Percentiles rank a stretch among this genome's conserved stretches.
phyloP scores from a whole-genome alignment of 306 rosid genomes.

The Carpinus viminea region DNA sequence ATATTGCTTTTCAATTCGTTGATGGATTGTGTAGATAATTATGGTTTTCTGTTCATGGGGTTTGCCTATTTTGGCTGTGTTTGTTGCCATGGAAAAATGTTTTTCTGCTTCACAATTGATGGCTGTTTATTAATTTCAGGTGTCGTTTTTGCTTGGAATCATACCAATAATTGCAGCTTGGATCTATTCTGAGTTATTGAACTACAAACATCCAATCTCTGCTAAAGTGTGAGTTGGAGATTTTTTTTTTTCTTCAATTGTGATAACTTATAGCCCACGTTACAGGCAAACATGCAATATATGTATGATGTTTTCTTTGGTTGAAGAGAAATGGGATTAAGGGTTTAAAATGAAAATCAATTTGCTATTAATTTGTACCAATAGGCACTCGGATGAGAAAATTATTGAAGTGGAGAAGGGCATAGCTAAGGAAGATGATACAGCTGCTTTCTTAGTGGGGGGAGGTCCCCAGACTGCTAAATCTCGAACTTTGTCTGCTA shows the following conservation, averaged over 20 bases:
- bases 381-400: slow-evolving; percentile 63
- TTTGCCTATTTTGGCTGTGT: background rate
- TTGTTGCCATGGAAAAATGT: background rate
- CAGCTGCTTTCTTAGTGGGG: slow-evolving; percentile 61
- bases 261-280: background rate
- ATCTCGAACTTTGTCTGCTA: slow-evolving; percentile 45
- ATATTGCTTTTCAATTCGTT: background rate
- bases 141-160: slow-evolving; percentile 68
- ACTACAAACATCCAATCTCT: slow-evolving; percentile 49
- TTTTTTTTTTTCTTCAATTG: background rate
- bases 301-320: too few species aligned
- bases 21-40: background rate
- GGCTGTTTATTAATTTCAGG: slow-evolving; percentile 34
- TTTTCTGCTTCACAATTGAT: background rate
- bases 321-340: too few species aligned
- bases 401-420: slow-evolving; percentile 58
- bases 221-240: slow-evolving; percentile 61
- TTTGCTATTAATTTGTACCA: slow-evolving; percentile 15
- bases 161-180: slow-evolving; percentile 62
- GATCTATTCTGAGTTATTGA: slow-evolving; percentile 82
- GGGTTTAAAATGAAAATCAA: background rate
- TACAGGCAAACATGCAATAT: too few species aligned
- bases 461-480: slow-evolving; percentile 57
- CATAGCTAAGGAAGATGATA: slow-evolving; percentile 69
- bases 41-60: slow-evolving; percentile 28